phyloP scores from a whole-genome alignment of 768 basidiomycete species.

The Hortiboletus flavorubellus region DNA sequence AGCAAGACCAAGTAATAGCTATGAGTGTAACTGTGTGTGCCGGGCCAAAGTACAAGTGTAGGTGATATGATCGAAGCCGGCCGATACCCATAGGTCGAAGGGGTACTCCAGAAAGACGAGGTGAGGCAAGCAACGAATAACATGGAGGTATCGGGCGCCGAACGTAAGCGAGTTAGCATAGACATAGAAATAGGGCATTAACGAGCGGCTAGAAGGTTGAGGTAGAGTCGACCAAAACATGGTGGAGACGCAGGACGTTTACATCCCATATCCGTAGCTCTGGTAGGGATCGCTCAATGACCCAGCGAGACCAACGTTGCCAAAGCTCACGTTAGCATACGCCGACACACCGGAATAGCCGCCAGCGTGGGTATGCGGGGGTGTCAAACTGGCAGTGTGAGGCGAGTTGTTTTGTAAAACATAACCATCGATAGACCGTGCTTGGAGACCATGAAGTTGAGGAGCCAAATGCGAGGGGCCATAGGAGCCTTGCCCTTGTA shows the following conservation, averaged over 20 bases:
- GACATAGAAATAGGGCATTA: slow-evolving; percentile 38
- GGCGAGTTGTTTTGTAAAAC: slow-evolving; percentile 71
- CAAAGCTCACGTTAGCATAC: slow-evolving; percentile 54
- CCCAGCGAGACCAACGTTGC: slow-evolving; percentile 44
- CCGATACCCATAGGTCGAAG: slow-evolving; percentile 34
- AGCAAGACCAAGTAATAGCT: slow-evolving; percentile 35
- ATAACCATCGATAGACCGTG: slow-evolving; percentile 77
- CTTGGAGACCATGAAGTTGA: slow-evolving; percentile 59
- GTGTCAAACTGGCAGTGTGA: slow-evolving; percentile 61
- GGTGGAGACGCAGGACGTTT: slow-evolving; percentile 30
- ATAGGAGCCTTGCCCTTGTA: slow-evolving; percentile 55
- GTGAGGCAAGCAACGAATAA: slow-evolving; percentile 36
- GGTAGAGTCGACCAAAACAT: slow-evolving; percentile 26
- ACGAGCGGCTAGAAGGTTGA: slow-evolving; percentile 21
- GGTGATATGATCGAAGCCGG: slow-evolving; percentile 47
- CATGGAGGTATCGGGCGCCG: slow-evolving; percentile 33
- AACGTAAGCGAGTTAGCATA: slow-evolving; percentile 35
- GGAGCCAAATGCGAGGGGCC: slow-evolving; percentile 53
- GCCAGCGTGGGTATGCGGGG: slow-evolving; percentile 51
- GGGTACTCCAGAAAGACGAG: slow-evolving; percentile 35
- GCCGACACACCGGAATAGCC: slow-evolving; percentile 56
- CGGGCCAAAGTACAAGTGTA: slow-evolving; percentile 69
- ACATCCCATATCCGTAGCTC: slow-evolving; percentile 80
- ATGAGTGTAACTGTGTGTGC: slow-evolving; percentile 48
- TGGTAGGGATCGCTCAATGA: slow-evolving; percentile 75